Conservation (phyloP, 1,139 yeast species). For the Protomyces pachydermus region DNA sequence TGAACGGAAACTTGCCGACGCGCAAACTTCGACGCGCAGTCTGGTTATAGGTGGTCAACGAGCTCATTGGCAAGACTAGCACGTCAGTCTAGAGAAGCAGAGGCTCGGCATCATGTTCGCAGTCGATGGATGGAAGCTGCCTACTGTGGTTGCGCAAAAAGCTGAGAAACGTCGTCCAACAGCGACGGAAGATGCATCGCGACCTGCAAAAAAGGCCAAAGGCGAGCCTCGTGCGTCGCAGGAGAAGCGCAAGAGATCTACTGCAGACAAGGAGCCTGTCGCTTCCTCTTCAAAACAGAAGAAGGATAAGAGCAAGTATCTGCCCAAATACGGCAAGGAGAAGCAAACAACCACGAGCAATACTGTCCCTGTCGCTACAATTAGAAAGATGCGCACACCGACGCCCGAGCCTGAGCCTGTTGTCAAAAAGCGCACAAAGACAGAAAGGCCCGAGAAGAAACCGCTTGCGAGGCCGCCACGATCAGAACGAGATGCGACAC, state of each 20-base stretch:
- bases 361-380: slow-evolving; percentile 7
- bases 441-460: slow-evolving; percentile 3
- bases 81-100: too few relatives aligned
- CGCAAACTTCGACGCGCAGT: too few relatives aligned
- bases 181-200: neutral
- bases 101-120: slow-evolving; percentile 5
- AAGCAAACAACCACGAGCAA: slow-evolving; percentile 2
- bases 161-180: slow-evolving; percentile 16
- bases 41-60: too few relatives aligned
- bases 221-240: neutral
- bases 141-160: slow-evolving; percentile 18
- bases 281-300: neutral
- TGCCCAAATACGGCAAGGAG: slow-evolving; percentile 12
- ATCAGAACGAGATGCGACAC: slow-evolving; percentile 14
- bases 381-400: slow-evolving; percentile 7
- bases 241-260: neutral
- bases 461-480: slow-evolving; percentile 26
- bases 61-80: too few relatives aligned
- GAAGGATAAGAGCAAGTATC: slow-evolving; percentile 18
- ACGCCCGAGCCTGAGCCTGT: slow-evolving; percentile 1
- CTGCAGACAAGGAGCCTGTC: neutral
- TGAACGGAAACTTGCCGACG: neutral
- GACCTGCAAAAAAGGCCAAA: neutral
- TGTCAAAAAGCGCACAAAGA: neutral
- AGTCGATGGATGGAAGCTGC: slow-evolving; percentile 23